These are phyloP conservation scores for Aureobasidium namibiae DNA, from an alignment of 2,329 filamentous ascomycete species.

Conservation along the genomic window DNA sequence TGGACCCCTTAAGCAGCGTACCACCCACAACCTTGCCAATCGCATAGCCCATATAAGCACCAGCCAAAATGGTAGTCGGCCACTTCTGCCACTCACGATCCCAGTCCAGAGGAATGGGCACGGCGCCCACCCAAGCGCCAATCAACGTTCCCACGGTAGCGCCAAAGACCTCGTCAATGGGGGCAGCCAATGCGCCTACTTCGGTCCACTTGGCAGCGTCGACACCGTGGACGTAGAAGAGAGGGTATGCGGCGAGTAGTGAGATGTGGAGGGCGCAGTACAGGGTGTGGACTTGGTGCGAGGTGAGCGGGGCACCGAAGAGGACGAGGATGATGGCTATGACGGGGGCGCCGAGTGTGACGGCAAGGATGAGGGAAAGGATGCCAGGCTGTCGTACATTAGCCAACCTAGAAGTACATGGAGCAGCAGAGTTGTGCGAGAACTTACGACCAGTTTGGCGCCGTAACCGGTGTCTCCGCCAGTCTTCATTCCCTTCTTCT, in stretches of 20 bases:
- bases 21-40: conserved; percentile 58
- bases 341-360: conserved; percentile 48
- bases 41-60: conserved; percentile 70
- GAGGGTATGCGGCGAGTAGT: conserved; percentile 65
- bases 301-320: conserved; percentile 84
- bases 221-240: conserved; percentile 80
- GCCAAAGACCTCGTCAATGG: conserved; percentile 78
- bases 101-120: conserved; percentile 94
- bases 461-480: conserved; percentile 34
- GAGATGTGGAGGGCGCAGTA: conserved; percentile 76
- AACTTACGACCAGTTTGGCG: conserved; percentile 36
- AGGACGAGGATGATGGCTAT: conserved; percentile 62
- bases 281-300: conserved; percentile 68
- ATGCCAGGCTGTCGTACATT: conserved; percentile 51
- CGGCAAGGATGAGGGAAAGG: conserved; percentile 55
- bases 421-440: background rate
- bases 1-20: conserved; percentile 37
- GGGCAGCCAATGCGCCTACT: conserved; percentile 58
- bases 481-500: conserved; percentile 40
- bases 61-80: conserved; percentile 84
- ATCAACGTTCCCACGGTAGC: conserved; percentile 67
- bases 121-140: conserved; percentile 86
- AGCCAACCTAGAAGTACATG: background rate
- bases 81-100: conserved; percentile 99
- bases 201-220: conserved; percentile 62